Evolutionary conservation across 306 rosid species (phyloP), one percentile per base, ranked within the genome.

Genomic region (Fragaria nilgerrensis): DNA sequence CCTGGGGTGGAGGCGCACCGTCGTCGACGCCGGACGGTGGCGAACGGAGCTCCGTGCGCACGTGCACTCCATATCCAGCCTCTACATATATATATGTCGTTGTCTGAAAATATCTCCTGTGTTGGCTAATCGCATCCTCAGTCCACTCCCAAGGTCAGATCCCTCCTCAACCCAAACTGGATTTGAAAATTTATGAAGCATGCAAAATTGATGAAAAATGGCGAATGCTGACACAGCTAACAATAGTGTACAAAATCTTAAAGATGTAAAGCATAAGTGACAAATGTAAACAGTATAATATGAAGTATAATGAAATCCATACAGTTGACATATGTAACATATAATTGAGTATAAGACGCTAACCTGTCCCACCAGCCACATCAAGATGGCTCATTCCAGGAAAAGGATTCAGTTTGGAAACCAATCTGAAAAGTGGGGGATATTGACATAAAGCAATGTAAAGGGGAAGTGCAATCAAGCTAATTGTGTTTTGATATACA

Each of bases 291-390:
- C 59, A 2, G 12, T 19, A 7, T 58, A 56, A 9, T 22, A 8
- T 8, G 10, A 56, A 17, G 22, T 20, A 53, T 19, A 19, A 20
- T 19, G 59, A 17, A 61, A 22, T 70, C 34, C 70, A 50, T 9
- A 41, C 2, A 59, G 19, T 70, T 55, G 84, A 68, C 34, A 49
- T 25, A 34, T 23, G 36, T n/a, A 75, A 63, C 73, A 62, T 25
- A 79, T 20, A 75, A 70, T n/a, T 76, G 41, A 7, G 73, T 32
- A 43, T 36, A 9, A 55, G 44, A 70, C 19, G 77, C 83, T 62
- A 37, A 89, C 99, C 99, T 85, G 99, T 95, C 75, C 98, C 99
- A 78, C 99, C 99, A 72, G 99, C 97, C 70, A 90, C 96, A 77
- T 95, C 99, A 66, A 95, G 97, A 91, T 92, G 99, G 79, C 86